Percentiles rank a stretch among this genome's conserved stretches.
Evolutionary conservation across 2,329 filamentous ascomycete genomes (phyloP).

Genomic region (Alternaria gansuensis): DNA sequence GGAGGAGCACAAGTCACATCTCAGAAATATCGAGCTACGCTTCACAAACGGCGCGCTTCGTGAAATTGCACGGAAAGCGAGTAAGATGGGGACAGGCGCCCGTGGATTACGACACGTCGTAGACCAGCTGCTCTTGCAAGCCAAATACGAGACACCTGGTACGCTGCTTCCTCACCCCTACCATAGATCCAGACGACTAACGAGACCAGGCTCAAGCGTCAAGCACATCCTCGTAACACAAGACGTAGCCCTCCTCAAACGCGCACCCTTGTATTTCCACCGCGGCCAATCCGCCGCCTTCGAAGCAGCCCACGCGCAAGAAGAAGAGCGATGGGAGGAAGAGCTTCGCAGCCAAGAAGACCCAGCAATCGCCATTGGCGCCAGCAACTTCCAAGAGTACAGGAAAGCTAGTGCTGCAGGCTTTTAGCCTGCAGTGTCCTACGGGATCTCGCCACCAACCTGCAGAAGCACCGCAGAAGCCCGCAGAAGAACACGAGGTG

Average conservation of each 20-base stretch:
- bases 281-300: constrained; percentile 55
- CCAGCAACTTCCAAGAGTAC: constrained; percentile 58
- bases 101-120: constrained; percentile 59
- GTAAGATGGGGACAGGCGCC: constrained; percentile 75
- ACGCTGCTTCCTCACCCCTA: constrained; percentile 16
- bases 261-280: constrained; percentile 55
- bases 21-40: constrained; percentile 77
- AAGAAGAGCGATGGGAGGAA: constrained; percentile 59
- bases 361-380: constrained; percentile 30
- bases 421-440: constrained; percentile 29
- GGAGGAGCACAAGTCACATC: constrained; percentile 86
- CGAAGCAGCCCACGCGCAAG: constrained; percentile 51
- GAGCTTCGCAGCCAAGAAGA: constrained; percentile 46
- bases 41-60: constrained; percentile 85
- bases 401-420: constrained; percentile 52
- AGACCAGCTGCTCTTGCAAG: constrained; percentile 57
- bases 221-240: constrained; percentile 59
- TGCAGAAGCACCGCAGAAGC: constrained; percentile 2
- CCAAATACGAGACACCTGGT: constrained; percentile 60
- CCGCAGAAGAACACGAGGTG: constrained; percentile 6
- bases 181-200: constrained; percentile 16
- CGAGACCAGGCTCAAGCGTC: constrained; percentile 50
- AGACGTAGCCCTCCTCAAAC: constrained; percentile 56
- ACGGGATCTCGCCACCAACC: constrained; percentile 11
- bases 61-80: constrained; percentile 77